These are phyloP conservation scores for Starmerella bombicola DNA, from an alignment of 805 yeast species.

Conservation along the genomic window DNA sequence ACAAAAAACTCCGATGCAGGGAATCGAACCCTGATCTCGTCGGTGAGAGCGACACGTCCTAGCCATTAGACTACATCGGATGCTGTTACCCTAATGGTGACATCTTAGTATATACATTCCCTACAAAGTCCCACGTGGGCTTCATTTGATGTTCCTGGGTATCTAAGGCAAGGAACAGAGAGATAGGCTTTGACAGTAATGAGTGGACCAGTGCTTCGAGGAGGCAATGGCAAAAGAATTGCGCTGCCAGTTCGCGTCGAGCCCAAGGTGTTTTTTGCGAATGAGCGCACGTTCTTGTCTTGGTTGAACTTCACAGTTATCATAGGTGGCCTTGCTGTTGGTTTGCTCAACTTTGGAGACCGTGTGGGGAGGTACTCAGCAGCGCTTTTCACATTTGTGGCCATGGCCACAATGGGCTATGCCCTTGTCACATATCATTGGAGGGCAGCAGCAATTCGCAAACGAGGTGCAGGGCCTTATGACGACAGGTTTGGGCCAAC, in stretches of 20 bases:
- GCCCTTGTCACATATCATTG: conserved; percentile 95
- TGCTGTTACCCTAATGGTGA: neutral
- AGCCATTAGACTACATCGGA: conserved; percentile 21
- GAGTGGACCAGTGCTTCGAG: conserved; percentile 53
- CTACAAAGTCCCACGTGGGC: no score
- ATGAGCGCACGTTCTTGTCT: conserved; percentile 93
- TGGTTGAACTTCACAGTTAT: conserved; percentile 99
- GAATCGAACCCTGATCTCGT: conserved; percentile 20
- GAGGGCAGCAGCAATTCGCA: conserved; percentile 97
- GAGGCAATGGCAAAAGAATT: conserved; percentile 76
- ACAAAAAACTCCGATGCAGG: conserved; percentile 20
- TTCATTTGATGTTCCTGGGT: no score
- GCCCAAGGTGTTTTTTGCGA: conserved; percentile 97
- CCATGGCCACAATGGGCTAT: conserved; percentile 95
- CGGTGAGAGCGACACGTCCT: conserved; percentile 22
- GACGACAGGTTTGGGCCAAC: conserved; percentile 99
- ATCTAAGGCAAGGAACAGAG: no score
- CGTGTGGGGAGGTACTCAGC: conserved; percentile 85
- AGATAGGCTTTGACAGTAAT: no score
- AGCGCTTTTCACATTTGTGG: conserved; percentile 83
- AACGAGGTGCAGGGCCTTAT: conserved; percentile 98
- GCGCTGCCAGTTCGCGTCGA: conserved; percentile 97
- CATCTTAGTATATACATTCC: no score
- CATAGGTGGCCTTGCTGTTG: conserved; percentile 91
- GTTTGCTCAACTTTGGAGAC: conserved; percentile 92